These are phyloP conservation scores for Penicillium macrosclerotiorum DNA, from an alignment of 495 filamentous ascomycete species.

Conservation along the genomic window DNA sequence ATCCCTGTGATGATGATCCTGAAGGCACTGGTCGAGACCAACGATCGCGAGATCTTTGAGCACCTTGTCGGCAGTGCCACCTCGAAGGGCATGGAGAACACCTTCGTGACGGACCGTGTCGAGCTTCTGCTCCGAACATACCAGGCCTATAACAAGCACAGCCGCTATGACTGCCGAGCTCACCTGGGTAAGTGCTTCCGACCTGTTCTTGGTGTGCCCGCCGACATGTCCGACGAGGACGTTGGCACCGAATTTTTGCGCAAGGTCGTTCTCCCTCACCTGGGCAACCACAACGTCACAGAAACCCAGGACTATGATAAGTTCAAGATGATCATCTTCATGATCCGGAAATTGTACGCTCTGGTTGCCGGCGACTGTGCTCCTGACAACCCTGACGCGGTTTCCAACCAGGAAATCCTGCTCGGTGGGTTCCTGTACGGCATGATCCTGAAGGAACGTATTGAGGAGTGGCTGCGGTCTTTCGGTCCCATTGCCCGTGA, in stretches of 20 bases:
- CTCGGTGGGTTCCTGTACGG: constrained; percentile 92
- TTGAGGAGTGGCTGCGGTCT: constrained; percentile 81
- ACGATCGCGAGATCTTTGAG: constrained; percentile 94
- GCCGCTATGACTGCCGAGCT: constrained; percentile 69
- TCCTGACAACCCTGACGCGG: constrained; percentile 91
- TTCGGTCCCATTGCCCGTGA: constrained; percentile 61
- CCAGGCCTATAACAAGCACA: constrained; percentile 81
- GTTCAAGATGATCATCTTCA: constrained; percentile 91
- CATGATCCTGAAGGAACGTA: constrained; percentile 89
- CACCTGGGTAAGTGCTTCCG: constrained; percentile 89
- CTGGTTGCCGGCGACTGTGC: constrained; percentile 89
- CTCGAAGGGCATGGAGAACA: constrained; percentile 76
- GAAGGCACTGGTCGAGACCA: constrained; percentile 93
- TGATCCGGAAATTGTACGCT: constrained; percentile 92
- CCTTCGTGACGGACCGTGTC: constrained; percentile 91
- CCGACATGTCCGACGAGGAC: constrained; percentile 80
- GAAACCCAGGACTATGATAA: constrained; percentile 84
- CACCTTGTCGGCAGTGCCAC: constrained; percentile 72
- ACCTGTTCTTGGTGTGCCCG: constrained; percentile 74
- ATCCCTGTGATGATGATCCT: constrained; percentile 94
- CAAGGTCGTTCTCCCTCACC: constrained; percentile 84
- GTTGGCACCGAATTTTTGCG: constrained; percentile 86
- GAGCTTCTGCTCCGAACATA: constrained; percentile 91
- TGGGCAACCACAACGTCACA: constrained; percentile 77
- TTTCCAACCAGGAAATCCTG: constrained; percentile 90